Percentiles rank a stretch among this genome's conserved stretches.
Evolutionary conservation across 1,284 basidiomycete species (phyloP).

Genomic region (Mycosarcoma maydis): DNA sequence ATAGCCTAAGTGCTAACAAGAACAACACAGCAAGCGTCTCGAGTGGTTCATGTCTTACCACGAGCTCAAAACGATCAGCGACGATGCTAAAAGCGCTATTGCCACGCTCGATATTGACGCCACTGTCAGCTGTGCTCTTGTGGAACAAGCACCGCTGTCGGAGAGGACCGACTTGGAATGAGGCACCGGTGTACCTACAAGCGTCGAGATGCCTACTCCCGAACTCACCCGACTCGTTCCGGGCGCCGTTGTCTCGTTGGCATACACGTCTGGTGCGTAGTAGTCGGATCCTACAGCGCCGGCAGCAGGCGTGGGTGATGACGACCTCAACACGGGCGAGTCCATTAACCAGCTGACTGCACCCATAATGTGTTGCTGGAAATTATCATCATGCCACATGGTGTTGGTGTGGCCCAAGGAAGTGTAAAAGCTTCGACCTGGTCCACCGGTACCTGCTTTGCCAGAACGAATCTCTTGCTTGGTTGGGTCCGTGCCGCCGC

Average conservation of each 20-base stretch:
- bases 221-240: neutral
- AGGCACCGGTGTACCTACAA: conserved; percentile 31
- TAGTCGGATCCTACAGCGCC: conserved; percentile 31
- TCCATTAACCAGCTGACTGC: conserved; percentile 53
- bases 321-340: conserved; percentile 38
- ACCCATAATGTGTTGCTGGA: conserved; percentile 53
- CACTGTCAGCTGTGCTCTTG: neutral
- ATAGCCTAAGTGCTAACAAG: no score
- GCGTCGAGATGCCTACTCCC: conserved; percentile 7
- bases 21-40: no score
- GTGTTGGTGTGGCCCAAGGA: conserved; percentile 51
- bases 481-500: conserved; percentile 51
- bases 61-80: conserved; percentile 2
- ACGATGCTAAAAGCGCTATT: neutral
- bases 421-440: conserved; percentile 54
- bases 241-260: neutral
- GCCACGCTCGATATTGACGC: neutral
- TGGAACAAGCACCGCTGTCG: conserved; percentile 3
- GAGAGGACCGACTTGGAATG: conserved; percentile 34
- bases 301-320: conserved; percentile 11
- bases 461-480: conserved; percentile 39
- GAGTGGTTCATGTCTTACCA: neutral
- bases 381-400: conserved; percentile 44
- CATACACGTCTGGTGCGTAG: neutral
- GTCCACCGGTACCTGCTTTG: conserved; percentile 44